Evolutionary conservation across 2,329 filamentous ascomycete species (phyloP).

Genomic region (Phialophora chinensis): DNA sequence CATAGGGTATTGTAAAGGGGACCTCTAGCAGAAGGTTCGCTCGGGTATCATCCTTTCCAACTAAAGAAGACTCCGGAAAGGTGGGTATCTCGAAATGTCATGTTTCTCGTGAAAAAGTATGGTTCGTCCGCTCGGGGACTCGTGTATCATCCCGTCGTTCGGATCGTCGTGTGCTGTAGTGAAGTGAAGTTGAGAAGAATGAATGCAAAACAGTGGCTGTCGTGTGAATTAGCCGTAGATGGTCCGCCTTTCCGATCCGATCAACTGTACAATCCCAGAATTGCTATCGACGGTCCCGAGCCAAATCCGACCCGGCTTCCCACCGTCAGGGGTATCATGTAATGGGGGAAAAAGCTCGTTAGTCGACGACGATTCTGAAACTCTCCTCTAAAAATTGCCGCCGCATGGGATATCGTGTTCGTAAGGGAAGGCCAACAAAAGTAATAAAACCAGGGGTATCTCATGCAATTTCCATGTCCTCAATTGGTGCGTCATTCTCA

Average conservation of each 20-base stretch:
- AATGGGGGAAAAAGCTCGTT: slow-evolving; percentile 13
- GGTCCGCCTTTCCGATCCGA: slow-evolving; percentile 8
- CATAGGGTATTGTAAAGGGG: slow-evolving; percentile 18
- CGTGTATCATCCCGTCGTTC: slow-evolving; percentile 37
- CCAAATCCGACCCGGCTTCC: slow-evolving; percentile 13
- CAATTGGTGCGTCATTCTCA: slow-evolving; percentile 26
- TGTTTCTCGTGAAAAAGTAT: slow-evolving; percentile 37
- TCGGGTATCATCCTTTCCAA: slow-evolving; percentile 26
- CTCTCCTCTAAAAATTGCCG: slow-evolving; percentile 25
- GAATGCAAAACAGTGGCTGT: slow-evolving; percentile 6
- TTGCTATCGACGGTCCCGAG: neutral
- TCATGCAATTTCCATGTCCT: slow-evolving; percentile 33
- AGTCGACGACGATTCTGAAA: slow-evolving; percentile 10
- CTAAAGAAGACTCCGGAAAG: slow-evolving; percentile 27
- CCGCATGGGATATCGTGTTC: slow-evolving; percentile 32
- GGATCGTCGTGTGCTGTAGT: slow-evolving; percentile 30
- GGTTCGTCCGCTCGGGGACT: slow-evolving; percentile 23
- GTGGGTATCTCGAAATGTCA: slow-evolving; percentile 38
- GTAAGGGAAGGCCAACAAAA: slow-evolving; percentile 25
- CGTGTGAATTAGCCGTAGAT: neutral
- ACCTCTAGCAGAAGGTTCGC: slow-evolving; percentile 11
- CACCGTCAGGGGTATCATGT: slow-evolving; percentile 33
- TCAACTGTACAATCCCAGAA: slow-evolving; percentile 6
- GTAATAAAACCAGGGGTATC: slow-evolving; percentile 28
- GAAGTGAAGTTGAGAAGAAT: slow-evolving; percentile 20